These are phyloP conservation scores for Carpinus fangiana DNA, from an alignment of 306 rosid species.

Conservation along the genomic window DNA sequence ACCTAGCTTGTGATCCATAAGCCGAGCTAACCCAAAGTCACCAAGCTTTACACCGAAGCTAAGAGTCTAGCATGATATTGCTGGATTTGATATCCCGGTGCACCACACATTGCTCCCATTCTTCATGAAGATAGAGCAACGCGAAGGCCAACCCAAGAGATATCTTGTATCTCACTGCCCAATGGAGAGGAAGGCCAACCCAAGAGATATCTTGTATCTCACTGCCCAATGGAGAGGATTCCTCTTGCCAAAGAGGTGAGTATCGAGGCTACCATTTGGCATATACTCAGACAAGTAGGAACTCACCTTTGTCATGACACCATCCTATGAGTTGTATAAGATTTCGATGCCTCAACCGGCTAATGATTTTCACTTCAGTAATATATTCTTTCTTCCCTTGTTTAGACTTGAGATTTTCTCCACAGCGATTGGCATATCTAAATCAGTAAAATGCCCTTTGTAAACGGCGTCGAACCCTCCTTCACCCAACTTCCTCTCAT, in stretches of 20 bases:
- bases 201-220: constrained; percentile 30
- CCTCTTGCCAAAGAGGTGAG: constrained; percentile 16
- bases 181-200: constrained; percentile 13
- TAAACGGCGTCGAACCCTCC: constrained; percentile 57
- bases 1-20: constrained; percentile 30
- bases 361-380: constrained; percentile 35
- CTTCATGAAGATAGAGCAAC: constrained; percentile 39
- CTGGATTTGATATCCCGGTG: constrained; percentile 40
- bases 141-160: not conserved
- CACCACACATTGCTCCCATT: constrained; percentile 38
- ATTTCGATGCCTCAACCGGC: constrained; percentile 26
- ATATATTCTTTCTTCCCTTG: constrained; percentile 43
- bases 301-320: constrained; percentile 28
- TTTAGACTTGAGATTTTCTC: constrained; percentile 39
- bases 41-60: constrained; percentile 34
- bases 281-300: constrained; percentile 36
- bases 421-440: constrained; percentile 31
- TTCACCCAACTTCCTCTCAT: constrained; percentile 42
- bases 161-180: too few species aligned
- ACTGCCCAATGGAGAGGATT: constrained; percentile 18
- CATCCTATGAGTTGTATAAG: constrained; percentile 34
- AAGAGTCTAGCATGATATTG: constrained; percentile 39
- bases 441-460: constrained; percentile 36
- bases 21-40: constrained; percentile 39
- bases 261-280: constrained; percentile 37